Evolutionary conservation across 805 yeast species (phyloP).

Genomic region (Candida cerambycidarum): DNA sequence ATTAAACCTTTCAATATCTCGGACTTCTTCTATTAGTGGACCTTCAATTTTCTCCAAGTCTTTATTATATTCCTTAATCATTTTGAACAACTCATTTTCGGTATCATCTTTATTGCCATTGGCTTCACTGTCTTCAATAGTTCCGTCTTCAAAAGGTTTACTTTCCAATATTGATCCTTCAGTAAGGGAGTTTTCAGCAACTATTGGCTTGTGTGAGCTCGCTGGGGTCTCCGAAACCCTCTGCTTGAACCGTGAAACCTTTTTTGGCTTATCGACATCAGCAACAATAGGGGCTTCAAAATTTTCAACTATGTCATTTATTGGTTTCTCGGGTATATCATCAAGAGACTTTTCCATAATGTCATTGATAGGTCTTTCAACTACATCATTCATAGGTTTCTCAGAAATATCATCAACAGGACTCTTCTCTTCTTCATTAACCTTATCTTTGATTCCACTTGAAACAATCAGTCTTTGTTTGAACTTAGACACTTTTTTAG

Average conservation of each 20-base stretch:
- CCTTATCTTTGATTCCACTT: neutral
- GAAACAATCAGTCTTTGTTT: slow-evolving; percentile 12
- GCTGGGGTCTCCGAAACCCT: neutral
- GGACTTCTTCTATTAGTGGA: slow-evolving; percentile 51
- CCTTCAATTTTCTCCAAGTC: slow-evolving; percentile 55
- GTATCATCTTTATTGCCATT: slow-evolving; percentile 1
- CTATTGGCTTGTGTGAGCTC: no score
- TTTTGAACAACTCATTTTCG: slow-evolving; percentile 9
- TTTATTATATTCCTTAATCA: slow-evolving; percentile 10
- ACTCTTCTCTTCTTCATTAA: neutral
- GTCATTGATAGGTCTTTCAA: slow-evolving; percentile 7
- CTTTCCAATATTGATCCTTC: no score
- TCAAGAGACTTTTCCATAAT: neutral
- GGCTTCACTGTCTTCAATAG: no score
- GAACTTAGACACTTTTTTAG: slow-evolving; percentile 17
- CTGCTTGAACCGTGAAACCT: slow-evolving; percentile 1
- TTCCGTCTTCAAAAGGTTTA: no score
- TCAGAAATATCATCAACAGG: neutral
- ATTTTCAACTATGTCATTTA: slow-evolving; percentile 15
- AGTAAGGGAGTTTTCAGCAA: neutral
- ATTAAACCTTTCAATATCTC: slow-evolving; percentile 50
- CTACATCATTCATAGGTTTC: slow-evolving; percentile 7
- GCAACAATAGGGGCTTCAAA: slow-evolving; percentile 5
- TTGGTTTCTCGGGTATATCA: neutral
- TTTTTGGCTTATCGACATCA: slow-evolving; percentile 10